Percentiles rank a stretch among this genome's conserved stretches.
Conservation (phyloP, 1,139 yeast genomes). For the Pichia sp. region DNA sequence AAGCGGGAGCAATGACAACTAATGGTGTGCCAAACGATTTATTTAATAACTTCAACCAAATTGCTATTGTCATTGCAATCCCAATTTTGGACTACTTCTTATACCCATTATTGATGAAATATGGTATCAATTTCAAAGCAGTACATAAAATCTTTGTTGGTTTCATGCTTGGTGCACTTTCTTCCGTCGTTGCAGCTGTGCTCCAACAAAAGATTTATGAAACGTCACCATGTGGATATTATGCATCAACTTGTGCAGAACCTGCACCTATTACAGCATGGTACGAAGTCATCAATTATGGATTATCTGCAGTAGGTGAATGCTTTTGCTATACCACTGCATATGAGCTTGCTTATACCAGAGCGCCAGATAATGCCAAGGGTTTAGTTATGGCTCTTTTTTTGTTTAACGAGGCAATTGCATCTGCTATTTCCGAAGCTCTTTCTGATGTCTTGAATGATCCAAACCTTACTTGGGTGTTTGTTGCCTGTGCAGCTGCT, state of each 20-base stretch:
- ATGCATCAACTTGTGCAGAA: conserved; percentile 36
- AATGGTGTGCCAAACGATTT: conserved; percentile 68
- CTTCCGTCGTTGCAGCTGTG: conserved; percentile 37
- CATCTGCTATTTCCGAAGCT: conserved; percentile 53
- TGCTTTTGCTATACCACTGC: conserved; percentile 62
- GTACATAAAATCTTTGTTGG: conserved; percentile 48
- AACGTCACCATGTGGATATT: conserved; percentile 72
- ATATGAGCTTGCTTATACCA: conserved; percentile 60
- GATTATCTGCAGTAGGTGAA: conserved; percentile 54
- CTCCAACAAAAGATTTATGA: conserved; percentile 62
- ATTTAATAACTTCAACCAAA: conserved; percentile 57
- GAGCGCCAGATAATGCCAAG: conserved; percentile 61
- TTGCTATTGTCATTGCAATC: conserved; percentile 53
- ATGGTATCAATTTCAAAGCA: conserved; percentile 34
- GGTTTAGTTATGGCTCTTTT: conserved; percentile 65
- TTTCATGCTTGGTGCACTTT: conserved; percentile 57
- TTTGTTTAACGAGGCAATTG: conserved; percentile 49
- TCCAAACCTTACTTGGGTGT: conserved; percentile 49
- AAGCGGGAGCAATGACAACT: conserved; percentile 57
- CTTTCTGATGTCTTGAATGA: conserved; percentile 45
- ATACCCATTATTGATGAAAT: conserved; percentile 49
- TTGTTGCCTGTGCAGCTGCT: conserved; percentile 41
- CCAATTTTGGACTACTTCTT: conserved; percentile 51
- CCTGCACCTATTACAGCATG: conserved; percentile 50
- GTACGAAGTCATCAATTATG: conserved; percentile 43